These are phyloP conservation scores for Mycena venus DNA, from an alignment of 768 basidiomycete genomes.

Conservation along the genomic window DNA sequence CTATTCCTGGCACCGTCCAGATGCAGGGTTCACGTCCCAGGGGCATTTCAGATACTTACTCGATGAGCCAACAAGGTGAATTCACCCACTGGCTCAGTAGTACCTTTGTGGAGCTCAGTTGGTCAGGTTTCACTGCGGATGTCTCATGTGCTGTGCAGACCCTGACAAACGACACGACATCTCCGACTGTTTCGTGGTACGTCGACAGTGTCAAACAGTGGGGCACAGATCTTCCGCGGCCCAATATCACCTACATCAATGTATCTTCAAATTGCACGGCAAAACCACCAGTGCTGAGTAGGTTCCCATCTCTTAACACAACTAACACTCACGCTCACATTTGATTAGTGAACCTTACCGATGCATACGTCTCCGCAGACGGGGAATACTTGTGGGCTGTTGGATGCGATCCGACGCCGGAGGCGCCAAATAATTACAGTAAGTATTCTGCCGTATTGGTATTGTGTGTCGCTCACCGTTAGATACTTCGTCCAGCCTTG, in stretches of 20 bases:
- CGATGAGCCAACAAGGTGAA: constrained; percentile 13
- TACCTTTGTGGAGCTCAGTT: not conserved
- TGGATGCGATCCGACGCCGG: constrained; percentile 10
- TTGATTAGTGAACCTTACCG: constrained; percentile 19
- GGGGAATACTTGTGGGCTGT: constrained; percentile 14
- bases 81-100: not conserved
- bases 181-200: not conserved
- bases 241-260: not conserved
- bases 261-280: not conserved
- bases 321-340: not conserved
- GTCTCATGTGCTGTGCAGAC: constrained; percentile 5
- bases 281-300: not conserved
- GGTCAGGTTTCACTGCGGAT: constrained; percentile 8
- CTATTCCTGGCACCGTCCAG: not conserved
- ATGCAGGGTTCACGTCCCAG: not conserved
- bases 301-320: not conserved
- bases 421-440: constrained; percentile 19
- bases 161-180: not conserved
- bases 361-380: not conserved
- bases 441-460: not conserved
- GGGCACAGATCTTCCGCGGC: not conserved
- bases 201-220: not conserved
- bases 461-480: not conserved
- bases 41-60: not conserved
- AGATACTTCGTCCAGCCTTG: not conserved